Percentiles rank a stretch among this genome's conserved stretches.
These are phyloP conservation scores for Peronosclerospora sorghi DNA, from an alignment of 352 stramenopile species.

Conservation along the genomic window DNA sequence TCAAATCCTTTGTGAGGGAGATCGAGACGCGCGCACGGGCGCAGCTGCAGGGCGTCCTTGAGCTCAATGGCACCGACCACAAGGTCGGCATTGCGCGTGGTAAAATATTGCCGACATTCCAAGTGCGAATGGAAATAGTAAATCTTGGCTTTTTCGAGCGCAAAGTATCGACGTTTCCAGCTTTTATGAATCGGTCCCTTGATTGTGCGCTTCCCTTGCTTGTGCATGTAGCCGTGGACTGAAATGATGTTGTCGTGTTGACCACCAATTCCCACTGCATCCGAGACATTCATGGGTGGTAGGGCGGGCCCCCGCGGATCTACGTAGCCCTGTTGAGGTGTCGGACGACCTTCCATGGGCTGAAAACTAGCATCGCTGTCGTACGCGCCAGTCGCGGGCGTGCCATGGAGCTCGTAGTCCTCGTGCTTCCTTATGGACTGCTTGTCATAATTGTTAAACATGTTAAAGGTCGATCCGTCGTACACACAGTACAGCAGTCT, in stretches of 20 bases:
- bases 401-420: constrained; percentile 52
- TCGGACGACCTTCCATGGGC: constrained; percentile 37
- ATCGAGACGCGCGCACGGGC: constrained; percentile 65
- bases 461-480: constrained; percentile 5
- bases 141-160: constrained; percentile 80
- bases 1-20: constrained; percentile 76
- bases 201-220: constrained; percentile 80
- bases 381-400: constrained; percentile 36
- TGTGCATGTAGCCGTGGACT: constrained; percentile 85
- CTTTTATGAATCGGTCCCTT: constrained; percentile 83
- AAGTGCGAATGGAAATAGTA: constrained; percentile 84
- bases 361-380: constrained; percentile 36
- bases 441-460: constrained; percentile 34
- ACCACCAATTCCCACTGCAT: constrained; percentile 40
- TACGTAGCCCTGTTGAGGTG: constrained; percentile 45
- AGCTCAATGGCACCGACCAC: constrained; percentile 75
- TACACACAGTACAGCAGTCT: background rate
- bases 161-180: constrained; percentile 82
- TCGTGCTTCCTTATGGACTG: constrained; percentile 27
- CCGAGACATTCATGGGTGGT: constrained; percentile 62
- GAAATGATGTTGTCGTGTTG: constrained; percentile 80
- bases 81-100: constrained; percentile 67
- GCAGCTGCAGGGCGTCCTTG: constrained; percentile 78
- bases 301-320: constrained; percentile 52
- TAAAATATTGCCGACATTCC: constrained; percentile 83